phyloP scores from a whole-genome alignment of 495 filamentous ascomycete genomes.

The Hypoxylon cercidicola region DNA sequence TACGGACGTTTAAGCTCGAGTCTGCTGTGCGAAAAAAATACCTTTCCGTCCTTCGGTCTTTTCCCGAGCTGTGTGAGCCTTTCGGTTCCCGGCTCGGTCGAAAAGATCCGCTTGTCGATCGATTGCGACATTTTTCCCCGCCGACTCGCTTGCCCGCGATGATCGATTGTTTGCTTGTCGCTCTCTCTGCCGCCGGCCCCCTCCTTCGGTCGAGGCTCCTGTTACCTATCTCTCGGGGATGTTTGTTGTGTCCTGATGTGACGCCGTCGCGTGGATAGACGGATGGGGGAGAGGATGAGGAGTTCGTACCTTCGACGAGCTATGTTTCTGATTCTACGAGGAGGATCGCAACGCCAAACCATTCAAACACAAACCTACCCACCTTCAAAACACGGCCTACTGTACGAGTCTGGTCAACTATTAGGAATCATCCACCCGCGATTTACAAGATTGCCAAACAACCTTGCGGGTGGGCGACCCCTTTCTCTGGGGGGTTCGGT shows the following conservation, averaged over 20 bases:
- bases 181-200: slow-evolving; percentile 16
- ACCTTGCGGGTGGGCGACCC: too few relatives aligned
- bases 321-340: slow-evolving; percentile 1
- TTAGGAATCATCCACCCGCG: too few relatives aligned
- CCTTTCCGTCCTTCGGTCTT: slow-evolving; percentile 17
- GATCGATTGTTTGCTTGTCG: slow-evolving; percentile 3
- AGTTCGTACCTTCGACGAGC: background rate
- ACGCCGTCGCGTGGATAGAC: slow-evolving; percentile 30
- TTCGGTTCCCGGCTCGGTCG: slow-evolving; percentile 18
- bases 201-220: slow-evolving; percentile 22
- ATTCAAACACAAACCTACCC: background rate
- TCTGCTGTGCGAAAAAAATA: slow-evolving; percentile 3
- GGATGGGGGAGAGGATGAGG: background rate
- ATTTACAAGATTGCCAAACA: too few relatives aligned
- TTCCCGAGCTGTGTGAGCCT: slow-evolving; percentile 8
- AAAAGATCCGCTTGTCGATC: slow-evolving; percentile 30
- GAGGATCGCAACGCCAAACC: slow-evolving; percentile 11
- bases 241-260: slow-evolving; percentile 26
- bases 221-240: slow-evolving; percentile 29
- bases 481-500: too few relatives aligned
- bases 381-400: too few relatives aligned
- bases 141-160: slow-evolving; percentile 37
- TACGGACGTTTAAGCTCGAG: slow-evolving; percentile 22
- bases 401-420: too few relatives aligned
- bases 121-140: slow-evolving; percentile 3